Evolutionary conservation across 352 stramenopile genomes (phyloP), one percentile per base, ranked within the genome.

Genomic region (Pythium aphanidermatum): DNA sequence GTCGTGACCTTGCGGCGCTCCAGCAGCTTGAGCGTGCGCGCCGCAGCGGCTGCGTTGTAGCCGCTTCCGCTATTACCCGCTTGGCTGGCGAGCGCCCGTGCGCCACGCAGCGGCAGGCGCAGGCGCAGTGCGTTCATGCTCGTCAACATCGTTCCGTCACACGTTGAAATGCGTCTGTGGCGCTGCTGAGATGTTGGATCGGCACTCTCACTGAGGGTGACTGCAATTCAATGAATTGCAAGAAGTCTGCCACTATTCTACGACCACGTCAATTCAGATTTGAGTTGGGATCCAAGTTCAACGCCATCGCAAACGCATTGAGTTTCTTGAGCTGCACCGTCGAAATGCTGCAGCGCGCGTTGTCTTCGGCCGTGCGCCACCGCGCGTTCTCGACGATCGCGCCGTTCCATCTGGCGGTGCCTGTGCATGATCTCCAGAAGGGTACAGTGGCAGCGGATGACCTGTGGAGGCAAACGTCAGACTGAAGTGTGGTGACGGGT

Each of bases 321-420:
- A 24, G n/a, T 12, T n/a, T 21, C 13, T 21, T 20, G 10, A 25
- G 7, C 8, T 17, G 6, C 24, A 13, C 28, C 16, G n/a, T n/a
- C n/a, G n/a, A n/a, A 5, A 56, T 56, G 48, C 23, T 56, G 5
- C 48, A 43, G 16, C 47, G 48, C 24, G n/a, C n/a, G n/a, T n/a
- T n/a, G n/a, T n/a, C n/a, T n/a, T n/a, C n/a, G n/a, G 29, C 20
- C 20, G 27, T 32, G 47, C 5, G 28, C 11, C 25, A 37, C 12
- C 53, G 53, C 10, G 20, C 34, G 30, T 54, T 58, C 40, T 39
- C 56, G 32, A 59, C 52, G 50, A 61, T 85, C 50, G 60, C 70
- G 23, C 86, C 86, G 4, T 96, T 96, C 50, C 86, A 96, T 59
- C 58, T 96, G 17, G 93, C 95, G 13, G 89, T 98, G 62, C 95